Evolutionary conservation across 83 land plant species (phyloP).

Genomic region (Isoetes engelmannii): DNA sequence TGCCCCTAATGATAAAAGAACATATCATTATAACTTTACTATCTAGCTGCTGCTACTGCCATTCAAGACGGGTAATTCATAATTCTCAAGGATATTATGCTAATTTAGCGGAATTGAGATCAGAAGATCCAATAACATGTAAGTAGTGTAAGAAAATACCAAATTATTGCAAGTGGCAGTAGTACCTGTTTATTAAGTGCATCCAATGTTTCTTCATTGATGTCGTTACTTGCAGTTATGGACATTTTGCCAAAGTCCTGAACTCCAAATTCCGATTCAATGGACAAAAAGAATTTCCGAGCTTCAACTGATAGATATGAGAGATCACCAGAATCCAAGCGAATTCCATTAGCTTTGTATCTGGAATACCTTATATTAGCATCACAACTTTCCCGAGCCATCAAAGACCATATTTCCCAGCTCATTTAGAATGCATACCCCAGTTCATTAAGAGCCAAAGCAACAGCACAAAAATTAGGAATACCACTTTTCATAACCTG

Average conservation of each 20-base stretch:
- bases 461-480: slow-evolving; percentile 98
- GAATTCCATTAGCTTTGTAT: slow-evolving; percentile 79
- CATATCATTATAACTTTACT: too few species aligned
- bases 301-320: slow-evolving; percentile 74
- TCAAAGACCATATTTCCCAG: neutral
- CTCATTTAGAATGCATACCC: slow-evolving; percentile 44
- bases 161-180: too few species aligned
- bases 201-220: slow-evolving; percentile 90
- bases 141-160: too few species aligned
- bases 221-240: slow-evolving; percentile 89
- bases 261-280: slow-evolving; percentile 73
- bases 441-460: slow-evolving; percentile 75
- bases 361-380: slow-evolving; percentile 27
- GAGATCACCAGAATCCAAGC: slow-evolving; percentile 96
- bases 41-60: too few species aligned
- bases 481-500: slow-evolving; percentile 94
- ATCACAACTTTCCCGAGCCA: too few species aligned
- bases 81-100: too few species aligned
- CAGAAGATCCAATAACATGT: too few species aligned
- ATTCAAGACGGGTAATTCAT: too few species aligned
- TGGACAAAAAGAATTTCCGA: slow-evolving; percentile 54
- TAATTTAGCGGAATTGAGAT: too few species aligned
- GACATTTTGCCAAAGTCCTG: slow-evolving; percentile 56
- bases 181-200: slow-evolving; percentile 89
- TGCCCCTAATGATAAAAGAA: slow-evolving; percentile 52